Evolutionary conservation across 306 rosid genomes (phyloP), one percentile per base, ranked within the genome.

Genomic region (Lathyrus tuberosus): DNA sequence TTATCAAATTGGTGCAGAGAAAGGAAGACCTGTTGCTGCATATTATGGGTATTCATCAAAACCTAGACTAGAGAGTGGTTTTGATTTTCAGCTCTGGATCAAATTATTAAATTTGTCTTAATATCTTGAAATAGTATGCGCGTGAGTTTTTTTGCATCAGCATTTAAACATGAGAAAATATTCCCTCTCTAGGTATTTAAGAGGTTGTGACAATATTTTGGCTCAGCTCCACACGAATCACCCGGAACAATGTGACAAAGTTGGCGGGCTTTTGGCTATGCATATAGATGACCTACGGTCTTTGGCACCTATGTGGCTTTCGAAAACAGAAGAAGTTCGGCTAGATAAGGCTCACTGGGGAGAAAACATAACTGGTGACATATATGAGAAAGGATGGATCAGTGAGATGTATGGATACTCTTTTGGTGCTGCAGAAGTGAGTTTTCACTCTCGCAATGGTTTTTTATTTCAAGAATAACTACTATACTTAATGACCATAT

Each of bases 361-460:
- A 47, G 86, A 84, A 77, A 92, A 90, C 80, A 47, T 86, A 80
- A 90, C 98, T 46, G 98, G 98, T 76, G 98, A 92, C 76, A 80
- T 90, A 69, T 90, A 84, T 76, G 91, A 81, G 58, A 67, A 73
- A 72, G 98, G 98, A 63, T 92, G 98, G 98, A 92, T 92, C 69
- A 90, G 96, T 82, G 98, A 92, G 84, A 90, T 92, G 96, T 90
- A 92, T 66, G 98, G 98, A 68, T 92, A 90, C 80, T 90, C 96
- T 38, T 92, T 89, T 73, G 96, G 95, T 65, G 96, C 98, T 48
- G 98, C 98, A 8, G 98, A 92, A 83, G 98, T 92, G 80, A 81
- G 94, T 62, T 69, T 44, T 10, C 49, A 33, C 61, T 58, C 74
- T 53, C 40, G 1, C 43, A 65, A 57, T 46, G 15, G 5, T 31